Evolutionary conservation across 2,329 filamentous ascomycete species (phyloP).

Genomic region (Fusarium tanahbumbuense): DNA sequence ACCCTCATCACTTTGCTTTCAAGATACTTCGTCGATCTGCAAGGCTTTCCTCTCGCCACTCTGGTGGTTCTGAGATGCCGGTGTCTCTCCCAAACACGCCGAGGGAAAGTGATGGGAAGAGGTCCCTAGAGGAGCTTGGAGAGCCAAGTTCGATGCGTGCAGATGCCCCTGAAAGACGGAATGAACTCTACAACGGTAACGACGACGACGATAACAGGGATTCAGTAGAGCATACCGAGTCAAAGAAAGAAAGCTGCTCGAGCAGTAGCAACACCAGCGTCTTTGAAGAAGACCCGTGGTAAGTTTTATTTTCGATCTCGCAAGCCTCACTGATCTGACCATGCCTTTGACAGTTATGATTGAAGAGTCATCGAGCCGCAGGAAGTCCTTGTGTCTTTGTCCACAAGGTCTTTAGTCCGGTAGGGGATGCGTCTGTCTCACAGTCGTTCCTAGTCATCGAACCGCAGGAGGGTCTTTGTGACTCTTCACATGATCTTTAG

Average conservation of each 20-base stretch:
- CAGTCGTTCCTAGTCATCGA: no score
- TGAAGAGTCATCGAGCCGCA: background rate
- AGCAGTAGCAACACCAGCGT: background rate
- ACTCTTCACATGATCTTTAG: no score
- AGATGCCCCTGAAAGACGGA: background rate
- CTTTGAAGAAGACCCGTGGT: background rate
- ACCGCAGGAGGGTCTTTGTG: no score
- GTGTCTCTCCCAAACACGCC: background rate
- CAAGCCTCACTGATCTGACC: background rate
- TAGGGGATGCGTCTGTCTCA: no score
- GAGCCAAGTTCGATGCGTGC: no score
- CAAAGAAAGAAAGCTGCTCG: no score
- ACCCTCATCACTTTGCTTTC: background rate
- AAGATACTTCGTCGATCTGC: background rate
- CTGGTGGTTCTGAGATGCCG: background rate
- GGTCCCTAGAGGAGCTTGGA: background rate
- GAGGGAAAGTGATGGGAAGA: background rate
- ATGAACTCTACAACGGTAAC: background rate
- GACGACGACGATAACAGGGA: background rate
- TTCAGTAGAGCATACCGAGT: background rate
- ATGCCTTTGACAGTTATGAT: background rate
- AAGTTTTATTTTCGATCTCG: background rate
- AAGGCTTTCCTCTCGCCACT: background rate
- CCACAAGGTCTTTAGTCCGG: no score
- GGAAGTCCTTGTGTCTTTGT: background rate